Base-by-base conservation (phyloP, 192 early-diverging fungal species). In the Chytriomyces sp. region DNA sequence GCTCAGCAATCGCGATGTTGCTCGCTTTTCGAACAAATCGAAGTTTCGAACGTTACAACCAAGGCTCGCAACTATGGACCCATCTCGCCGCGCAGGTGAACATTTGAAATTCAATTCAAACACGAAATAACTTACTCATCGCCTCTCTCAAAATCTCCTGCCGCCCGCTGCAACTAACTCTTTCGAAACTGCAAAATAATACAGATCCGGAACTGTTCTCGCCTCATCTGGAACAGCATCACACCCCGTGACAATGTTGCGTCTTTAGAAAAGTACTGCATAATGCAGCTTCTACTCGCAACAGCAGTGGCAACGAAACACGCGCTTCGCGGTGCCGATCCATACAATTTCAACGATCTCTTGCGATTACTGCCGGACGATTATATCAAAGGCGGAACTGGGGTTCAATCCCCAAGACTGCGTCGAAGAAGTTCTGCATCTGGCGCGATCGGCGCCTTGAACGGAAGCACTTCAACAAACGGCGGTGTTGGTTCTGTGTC, bases 21-120 rank as follows among this genome's bases (percentile, higher is more conserved):
- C 81, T 94, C 43, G 91, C 87, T 47, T 94, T 94, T 78, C 90
- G 93, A 77, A 92, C 89, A 66, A 93, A 92, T 76, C 89, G 87
- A n/a, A 91, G 89, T 66, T 88, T 81, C 72, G 79, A 87, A 26
- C 60, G 94, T 35, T 96, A 89, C 82, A 94, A 89, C 88, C 93
- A 94, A 80, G 95, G 93, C 20, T 87, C 94, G 28, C 89, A 92
- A 81, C 81, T 91, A n/a, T 96, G 94, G 94, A 83, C 82, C 5
- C 61, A 79, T 46, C 64, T 83, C 60, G 20, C 77, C 50, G 53
- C 68, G 9, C 76, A 77, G 75, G 75, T 77, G 23, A 47, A 11
- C 1, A 18, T 23, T 60, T 5, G 7, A 59, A 20, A 48, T 69
- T 0, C 5, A 43, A 16, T 0, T 73, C 6, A 4, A 35, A 35